Conservation (phyloP, 345 rosid genomes). For the Ricinus communis region DNA sequence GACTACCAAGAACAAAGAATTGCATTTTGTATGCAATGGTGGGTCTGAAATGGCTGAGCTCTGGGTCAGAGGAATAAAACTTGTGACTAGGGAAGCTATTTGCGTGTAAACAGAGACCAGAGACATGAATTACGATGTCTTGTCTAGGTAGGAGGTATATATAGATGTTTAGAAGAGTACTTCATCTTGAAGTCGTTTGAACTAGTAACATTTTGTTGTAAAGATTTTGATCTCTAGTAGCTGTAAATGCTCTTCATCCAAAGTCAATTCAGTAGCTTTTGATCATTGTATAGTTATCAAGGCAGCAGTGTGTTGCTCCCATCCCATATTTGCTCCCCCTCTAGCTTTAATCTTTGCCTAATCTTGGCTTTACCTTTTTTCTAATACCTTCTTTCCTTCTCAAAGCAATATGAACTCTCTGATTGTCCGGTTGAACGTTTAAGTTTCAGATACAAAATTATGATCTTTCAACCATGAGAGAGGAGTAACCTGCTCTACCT, state of each 20-base stretch:
- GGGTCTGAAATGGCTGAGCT: slow-evolving; percentile 78
- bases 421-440: too few species aligned
- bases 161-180: slow-evolving; percentile 16
- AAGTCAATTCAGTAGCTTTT: slow-evolving; percentile 2
- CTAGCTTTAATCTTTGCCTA: too few species aligned
- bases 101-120: slow-evolving; percentile 32
- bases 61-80: slow-evolving; percentile 91
- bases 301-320: too few species aligned
- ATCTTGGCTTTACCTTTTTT: too few species aligned
- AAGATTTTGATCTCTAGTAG: slow-evolving; percentile 34
- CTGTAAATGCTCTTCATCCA: slow-evolving; percentile 32
- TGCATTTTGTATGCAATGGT: slow-evolving; percentile 78
- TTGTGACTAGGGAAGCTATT: slow-evolving; percentile 58
- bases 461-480: too few species aligned
- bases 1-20: slow-evolving; percentile 68
- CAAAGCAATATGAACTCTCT: too few species aligned
- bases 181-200: slow-evolving; percentile 36
- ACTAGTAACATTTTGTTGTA: slow-evolving; percentile 13
- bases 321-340: too few species aligned
- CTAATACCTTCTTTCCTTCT: too few species aligned
- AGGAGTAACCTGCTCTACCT: too few species aligned
- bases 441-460: too few species aligned
- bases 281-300: background rate
- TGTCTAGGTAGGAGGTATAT: background rate
- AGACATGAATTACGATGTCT: background rate